These are phyloP conservation scores for Pleurotus cornucopiae DNA, from an alignment of 768 basidiomycete species.

Conservation along the genomic window DNA sequence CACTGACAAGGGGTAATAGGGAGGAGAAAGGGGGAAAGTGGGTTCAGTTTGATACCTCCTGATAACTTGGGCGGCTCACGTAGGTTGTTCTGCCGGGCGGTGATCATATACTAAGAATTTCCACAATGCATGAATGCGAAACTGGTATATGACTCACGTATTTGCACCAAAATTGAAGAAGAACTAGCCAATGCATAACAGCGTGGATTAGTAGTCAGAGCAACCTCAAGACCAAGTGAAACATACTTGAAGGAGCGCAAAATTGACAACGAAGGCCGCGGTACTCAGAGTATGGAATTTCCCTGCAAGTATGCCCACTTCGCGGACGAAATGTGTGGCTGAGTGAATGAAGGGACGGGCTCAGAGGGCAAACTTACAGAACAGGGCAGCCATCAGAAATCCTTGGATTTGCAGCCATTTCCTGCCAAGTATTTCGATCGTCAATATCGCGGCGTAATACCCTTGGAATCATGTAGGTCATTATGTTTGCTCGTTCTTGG, in stretches of 20 bases:
- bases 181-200: slow-evolving; percentile 34
- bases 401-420: slow-evolving; percentile 76
- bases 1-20: slow-evolving; percentile 30
- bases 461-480: slow-evolving; percentile 28
- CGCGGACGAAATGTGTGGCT: slow-evolving; percentile 9
- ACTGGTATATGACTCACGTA: slow-evolving; percentile 32
- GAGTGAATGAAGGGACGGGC: too few species aligned
- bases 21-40: background rate
- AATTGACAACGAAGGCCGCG: slow-evolving; percentile 64
- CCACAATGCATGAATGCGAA: background rate
- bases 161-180: slow-evolving; percentile 85
- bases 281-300: slow-evolving; percentile 54
- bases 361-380: slow-evolving; percentile 37
- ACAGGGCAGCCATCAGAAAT: slow-evolving; percentile 63
- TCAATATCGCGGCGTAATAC: slow-evolving; percentile 65
- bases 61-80: slow-evolving; percentile 22
- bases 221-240: background rate
- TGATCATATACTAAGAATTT: background rate
- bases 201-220: background rate
- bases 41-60: background rate
- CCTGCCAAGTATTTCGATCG: slow-evolving; percentile 69
- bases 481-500: slow-evolving; percentile 10
- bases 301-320: slow-evolving; percentile 68
- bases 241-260: slow-evolving; percentile 58
- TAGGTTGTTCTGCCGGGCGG: slow-evolving; percentile 42